phyloP scores from a whole-genome alignment of 768 basidiomycete genomes.

The Chalciporus chontae region DNA sequence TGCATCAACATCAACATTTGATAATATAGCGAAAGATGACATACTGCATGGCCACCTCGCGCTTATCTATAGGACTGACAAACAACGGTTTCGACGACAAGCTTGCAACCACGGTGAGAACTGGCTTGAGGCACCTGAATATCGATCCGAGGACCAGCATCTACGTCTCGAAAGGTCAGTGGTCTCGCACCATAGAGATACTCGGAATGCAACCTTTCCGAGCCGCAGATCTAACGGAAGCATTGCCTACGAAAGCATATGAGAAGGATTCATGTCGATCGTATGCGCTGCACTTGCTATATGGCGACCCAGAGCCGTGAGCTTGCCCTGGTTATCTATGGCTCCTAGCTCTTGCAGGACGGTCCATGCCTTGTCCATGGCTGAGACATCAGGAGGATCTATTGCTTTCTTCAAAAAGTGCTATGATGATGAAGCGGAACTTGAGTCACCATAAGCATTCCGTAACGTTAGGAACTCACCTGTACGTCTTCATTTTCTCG shows the following conservation, averaged over 20 bases:
- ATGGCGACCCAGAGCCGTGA: conserved; percentile 83
- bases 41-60: conserved; percentile 75
- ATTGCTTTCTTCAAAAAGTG: conserved; percentile 70
- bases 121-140: conserved; percentile 79
- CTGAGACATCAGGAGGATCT: conserved; percentile 72
- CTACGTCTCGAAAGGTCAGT: conserved; percentile 33
- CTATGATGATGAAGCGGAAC: conserved; percentile 30
- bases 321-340: conserved; percentile 52
- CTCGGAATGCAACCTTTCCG: conserved; percentile 56
- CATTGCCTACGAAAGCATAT: conserved; percentile 49
- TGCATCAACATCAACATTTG: background rate
- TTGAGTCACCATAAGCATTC: background rate
- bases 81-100: conserved; percentile 90
- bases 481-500: conserved; percentile 76
- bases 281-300: conserved; percentile 43
- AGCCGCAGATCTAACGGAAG: conserved; percentile 87
- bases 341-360: conserved; percentile 78
- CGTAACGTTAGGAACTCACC: conserved; percentile 36
- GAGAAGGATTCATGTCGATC: background rate
- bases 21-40: conserved; percentile 15
- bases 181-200: background rate
- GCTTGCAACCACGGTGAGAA: conserved; percentile 77
- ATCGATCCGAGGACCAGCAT: conserved; percentile 86
- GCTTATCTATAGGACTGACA: conserved; percentile 73
- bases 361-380: conserved; percentile 75